Conservation (phyloP, 2,329 filamentous ascomycete species). For the Gremmenia infestans region DNA sequence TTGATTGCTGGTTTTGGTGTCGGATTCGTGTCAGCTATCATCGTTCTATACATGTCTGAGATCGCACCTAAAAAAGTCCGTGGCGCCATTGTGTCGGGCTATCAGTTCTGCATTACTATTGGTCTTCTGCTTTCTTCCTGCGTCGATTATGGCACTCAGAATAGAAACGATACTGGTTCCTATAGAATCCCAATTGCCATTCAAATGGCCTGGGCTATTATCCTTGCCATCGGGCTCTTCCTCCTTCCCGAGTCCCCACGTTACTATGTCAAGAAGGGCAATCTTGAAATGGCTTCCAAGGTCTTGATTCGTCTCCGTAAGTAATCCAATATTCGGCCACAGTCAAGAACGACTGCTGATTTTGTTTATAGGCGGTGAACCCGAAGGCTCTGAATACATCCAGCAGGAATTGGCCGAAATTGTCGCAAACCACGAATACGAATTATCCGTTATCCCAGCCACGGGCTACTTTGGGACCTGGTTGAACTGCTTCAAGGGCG, state of each 20-base stretch:
- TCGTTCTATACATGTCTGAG: constrained; percentile 71
- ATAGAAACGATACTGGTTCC: constrained; percentile 55
- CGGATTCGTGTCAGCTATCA: constrained; percentile 73
- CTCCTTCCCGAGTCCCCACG: constrained; percentile 81
- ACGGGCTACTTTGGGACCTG: constrained; percentile 64
- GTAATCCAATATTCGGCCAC: neutral
- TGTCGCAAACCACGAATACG: constrained; percentile 84
- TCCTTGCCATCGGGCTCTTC: constrained; percentile 67
- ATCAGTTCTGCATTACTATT: constrained; percentile 80
- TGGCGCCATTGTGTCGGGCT: constrained; percentile 73
- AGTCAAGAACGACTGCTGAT: too few relatives aligned
- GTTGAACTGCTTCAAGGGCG: constrained; percentile 63
- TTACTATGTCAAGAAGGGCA: constrained; percentile 76
- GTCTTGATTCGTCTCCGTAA: constrained; percentile 61
- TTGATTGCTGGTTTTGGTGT: constrained; percentile 73
- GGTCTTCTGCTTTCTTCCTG: constrained; percentile 71
- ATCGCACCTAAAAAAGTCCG: constrained; percentile 65
- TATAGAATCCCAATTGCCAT: constrained; percentile 79
- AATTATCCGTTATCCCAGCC: constrained; percentile 62
- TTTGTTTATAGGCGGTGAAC: constrained; percentile 48
- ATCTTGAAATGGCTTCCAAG: constrained; percentile 57
- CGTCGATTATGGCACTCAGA: constrained; percentile 67
- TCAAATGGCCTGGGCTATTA: constrained; percentile 75
- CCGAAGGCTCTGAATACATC: constrained; percentile 67
- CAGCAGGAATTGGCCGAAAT: constrained; percentile 78